A percentile compares a stretch with the other conserved stretches of the same genome.
Evolutionary conservation across 2,329 filamentous ascomycete genomes (phyloP).

Genomic region (Dothiorella sarmentorum): DNA sequence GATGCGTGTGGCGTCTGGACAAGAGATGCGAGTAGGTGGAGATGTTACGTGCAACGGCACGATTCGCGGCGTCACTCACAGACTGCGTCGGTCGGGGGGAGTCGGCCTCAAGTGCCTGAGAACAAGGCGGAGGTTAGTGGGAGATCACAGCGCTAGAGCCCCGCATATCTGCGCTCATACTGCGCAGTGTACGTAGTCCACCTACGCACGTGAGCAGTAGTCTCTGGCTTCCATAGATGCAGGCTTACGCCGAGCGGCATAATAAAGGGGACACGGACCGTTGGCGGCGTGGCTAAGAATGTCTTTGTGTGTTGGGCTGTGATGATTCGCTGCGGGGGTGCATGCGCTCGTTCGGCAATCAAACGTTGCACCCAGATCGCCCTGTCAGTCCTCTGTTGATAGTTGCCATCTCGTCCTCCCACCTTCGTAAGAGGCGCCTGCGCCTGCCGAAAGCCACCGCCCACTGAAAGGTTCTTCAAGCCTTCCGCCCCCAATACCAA

Average conservation of each 20-base stretch:
- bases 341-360: too few species aligned
- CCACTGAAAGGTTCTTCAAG: not conserved
- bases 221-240: too few species aligned
- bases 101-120: not conserved
- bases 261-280: not conserved
- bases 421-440: not conserved
- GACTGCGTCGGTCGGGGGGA: not conserved
- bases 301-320: not conserved
- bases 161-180: not conserved
- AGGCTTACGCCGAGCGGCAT: not conserved
- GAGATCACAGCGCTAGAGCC: slow-evolving; percentile 14
- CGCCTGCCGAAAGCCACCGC: slow-evolving; percentile 3
- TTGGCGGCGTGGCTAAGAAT: not conserved
- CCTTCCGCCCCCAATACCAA: not conserved
- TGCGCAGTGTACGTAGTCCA: too few species aligned
- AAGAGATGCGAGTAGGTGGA: not conserved
- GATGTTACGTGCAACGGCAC: not conserved
- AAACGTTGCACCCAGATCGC: too few species aligned
- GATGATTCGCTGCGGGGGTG: slow-evolving; percentile 6
- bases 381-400: slow-evolving; percentile 2
- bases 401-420: not conserved
- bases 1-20: too few species aligned
- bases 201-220: too few species aligned
- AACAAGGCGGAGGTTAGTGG: slow-evolving; percentile 3
- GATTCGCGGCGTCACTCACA: slow-evolving; percentile 1